phyloP scores from a whole-genome alignment of 129 eudicot species.

The Logfia minima region DNA sequence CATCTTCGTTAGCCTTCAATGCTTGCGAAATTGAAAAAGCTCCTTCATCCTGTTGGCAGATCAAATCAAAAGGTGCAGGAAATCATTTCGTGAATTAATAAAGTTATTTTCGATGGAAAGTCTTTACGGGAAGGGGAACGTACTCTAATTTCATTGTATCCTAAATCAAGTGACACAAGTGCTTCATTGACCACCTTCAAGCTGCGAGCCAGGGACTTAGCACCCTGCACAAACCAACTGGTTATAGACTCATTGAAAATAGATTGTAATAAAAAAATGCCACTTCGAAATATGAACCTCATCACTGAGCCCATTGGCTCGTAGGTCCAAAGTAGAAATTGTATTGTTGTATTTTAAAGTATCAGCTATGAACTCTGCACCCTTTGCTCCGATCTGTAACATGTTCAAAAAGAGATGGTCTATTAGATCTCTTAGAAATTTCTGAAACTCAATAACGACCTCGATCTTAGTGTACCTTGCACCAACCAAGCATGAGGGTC shows the following conservation, averaged over 20 bases:
- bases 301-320: slow-evolving; percentile 89
- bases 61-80: background rate
- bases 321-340: slow-evolving; percentile 70
- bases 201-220: slow-evolving; percentile 83
- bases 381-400: slow-evolving; percentile 78
- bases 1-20: slow-evolving; percentile 92
- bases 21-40: slow-evolving; percentile 97
- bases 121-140: slow-evolving; percentile 11
- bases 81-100: background rate
- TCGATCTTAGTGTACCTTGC: slow-evolving; percentile 57
- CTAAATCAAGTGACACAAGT: slow-evolving; percentile 75
- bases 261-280: background rate
- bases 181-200: slow-evolving; percentile 93
- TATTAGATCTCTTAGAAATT: slow-evolving; percentile 9
- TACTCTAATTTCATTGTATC: slow-evolving; percentile 95
- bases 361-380: slow-evolving; percentile 86
- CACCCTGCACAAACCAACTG: slow-evolving; percentile 58
- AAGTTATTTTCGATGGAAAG: background rate
- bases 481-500: slow-evolving; percentile 94
- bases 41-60: slow-evolving; percentile 74
- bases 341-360: slow-evolving; percentile 82
- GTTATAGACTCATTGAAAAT: slow-evolving; percentile 15
- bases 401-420: background rate
- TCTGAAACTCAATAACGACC: background rate
- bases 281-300: slow-evolving; percentile 50